Evolutionary conservation across 2,329 filamentous ascomycete genomes (phyloP).

Genomic region (Apiospora saccharicola): DNA sequence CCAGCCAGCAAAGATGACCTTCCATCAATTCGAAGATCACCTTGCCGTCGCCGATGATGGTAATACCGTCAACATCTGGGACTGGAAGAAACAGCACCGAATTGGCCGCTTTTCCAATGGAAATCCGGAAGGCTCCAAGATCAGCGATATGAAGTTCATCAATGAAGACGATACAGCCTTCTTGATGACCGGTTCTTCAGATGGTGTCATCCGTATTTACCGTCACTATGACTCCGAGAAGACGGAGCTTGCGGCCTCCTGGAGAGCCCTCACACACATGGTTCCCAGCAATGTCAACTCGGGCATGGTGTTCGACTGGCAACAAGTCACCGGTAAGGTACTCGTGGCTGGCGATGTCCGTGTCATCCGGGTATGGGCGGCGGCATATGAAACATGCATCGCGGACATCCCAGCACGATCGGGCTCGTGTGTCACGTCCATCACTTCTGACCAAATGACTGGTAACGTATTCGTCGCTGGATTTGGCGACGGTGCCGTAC

Average conservation of each 20-base stretch:
- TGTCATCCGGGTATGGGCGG: constrained; percentile 96
- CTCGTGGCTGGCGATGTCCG: constrained; percentile 97
- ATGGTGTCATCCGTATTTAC: constrained; percentile 93
- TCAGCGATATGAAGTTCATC: constrained; percentile 96
- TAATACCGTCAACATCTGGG: constrained; percentile 91
- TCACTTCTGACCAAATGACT: constrained; percentile 97
- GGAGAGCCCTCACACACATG: constrained; percentile 91
- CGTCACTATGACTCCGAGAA: constrained; percentile 84
- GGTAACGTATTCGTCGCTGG: constrained; percentile 96
- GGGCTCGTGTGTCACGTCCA: constrained; percentile 91
- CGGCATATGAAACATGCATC: constrained; percentile 88
- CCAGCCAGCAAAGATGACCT: constrained; percentile 91
- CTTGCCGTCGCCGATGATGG: constrained; percentile 92
- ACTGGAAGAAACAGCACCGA: constrained; percentile 81
- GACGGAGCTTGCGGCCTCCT: constrained; percentile 87
- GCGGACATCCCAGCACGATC: constrained; percentile 95
- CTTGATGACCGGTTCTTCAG: constrained; percentile 92
- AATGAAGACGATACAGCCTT: constrained; percentile 98
- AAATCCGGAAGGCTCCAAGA: constrained; percentile 88
- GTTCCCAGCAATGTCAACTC: constrained; percentile 94
- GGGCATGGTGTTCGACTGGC: constrained; percentile 98
- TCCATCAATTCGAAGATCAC: constrained; percentile 98
- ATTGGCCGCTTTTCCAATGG: constrained; percentile 91
- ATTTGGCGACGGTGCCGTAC: constrained; percentile 92
- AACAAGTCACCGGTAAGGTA: constrained; percentile 93